These are phyloP conservation scores for Psilocybe sp. DNA, from an alignment of 768 basidiomycete species.

Conservation along the genomic window DNA sequence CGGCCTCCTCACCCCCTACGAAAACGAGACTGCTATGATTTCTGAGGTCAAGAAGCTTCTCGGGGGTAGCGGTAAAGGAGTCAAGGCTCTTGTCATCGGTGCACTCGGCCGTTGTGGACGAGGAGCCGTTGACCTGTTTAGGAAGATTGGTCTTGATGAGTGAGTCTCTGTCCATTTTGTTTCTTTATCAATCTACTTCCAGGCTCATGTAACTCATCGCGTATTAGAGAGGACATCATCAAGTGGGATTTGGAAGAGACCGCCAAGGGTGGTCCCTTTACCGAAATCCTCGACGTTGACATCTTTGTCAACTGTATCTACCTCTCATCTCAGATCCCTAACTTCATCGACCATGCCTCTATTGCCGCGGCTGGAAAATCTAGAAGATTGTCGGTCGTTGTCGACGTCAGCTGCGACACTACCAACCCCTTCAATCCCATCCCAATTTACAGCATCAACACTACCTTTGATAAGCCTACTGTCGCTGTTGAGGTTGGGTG, in stretches of 20 bases:
- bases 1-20: constrained; percentile 74
- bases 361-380: constrained; percentile 68
- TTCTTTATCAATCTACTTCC: not conserved
- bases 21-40: constrained; percentile 85
- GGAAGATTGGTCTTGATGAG: constrained; percentile 95
- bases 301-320: constrained; percentile 99
- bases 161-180: constrained; percentile 38
- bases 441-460: constrained; percentile 92
- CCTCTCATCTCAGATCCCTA: constrained; percentile 78
- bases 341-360: constrained; percentile 73
- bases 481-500: constrained; percentile 82
- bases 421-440: constrained; percentile 98
- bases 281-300: constrained; percentile 94
- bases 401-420: constrained; percentile 98
- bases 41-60: constrained; percentile 62
- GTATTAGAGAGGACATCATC: constrained; percentile 78
- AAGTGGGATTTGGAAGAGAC: constrained; percentile 99
- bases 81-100: constrained; percentile 92
- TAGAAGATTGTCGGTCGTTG: constrained; percentile 76
- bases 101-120: constrained; percentile 93
- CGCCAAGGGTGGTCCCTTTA: constrained; percentile 93
- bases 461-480: constrained; percentile 89
- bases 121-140: constrained; percentile 93
- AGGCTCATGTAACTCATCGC: constrained; percentile 7
- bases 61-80: constrained; percentile 64